Percentiles rank a stretch among this genome's conserved stretches.
phyloP scores from a whole-genome alignment of 2,329 filamentous ascomycete species.

The Colletotrichum eremochloae region DNA sequence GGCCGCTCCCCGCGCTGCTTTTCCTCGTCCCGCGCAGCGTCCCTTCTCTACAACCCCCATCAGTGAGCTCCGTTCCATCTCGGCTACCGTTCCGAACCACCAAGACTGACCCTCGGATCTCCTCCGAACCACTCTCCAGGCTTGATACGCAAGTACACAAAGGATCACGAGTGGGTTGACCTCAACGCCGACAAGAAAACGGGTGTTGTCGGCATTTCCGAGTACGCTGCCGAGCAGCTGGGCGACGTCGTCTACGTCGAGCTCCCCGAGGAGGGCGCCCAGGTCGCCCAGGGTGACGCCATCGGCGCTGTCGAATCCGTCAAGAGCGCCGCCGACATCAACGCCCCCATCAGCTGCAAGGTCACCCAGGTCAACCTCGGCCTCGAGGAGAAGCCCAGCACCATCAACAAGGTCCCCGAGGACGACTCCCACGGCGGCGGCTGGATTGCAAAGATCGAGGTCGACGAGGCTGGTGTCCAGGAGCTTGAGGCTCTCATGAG shows the following conservation, averaged over 20 bases:
- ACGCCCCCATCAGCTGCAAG: constrained; percentile 85
- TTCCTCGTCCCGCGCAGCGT: constrained; percentile 59
- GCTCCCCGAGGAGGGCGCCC: constrained; percentile 79
- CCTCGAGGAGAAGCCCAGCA: constrained; percentile 87
- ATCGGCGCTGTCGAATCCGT: constrained; percentile 98
- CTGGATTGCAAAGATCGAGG: constrained; percentile 92
- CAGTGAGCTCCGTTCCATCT: constrained; percentile 48
- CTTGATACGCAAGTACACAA: constrained; percentile 86
- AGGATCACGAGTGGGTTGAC: constrained; percentile 99
- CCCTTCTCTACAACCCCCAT: constrained; percentile 56
- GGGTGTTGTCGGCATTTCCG: constrained; percentile 86
- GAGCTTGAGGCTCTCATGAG: constrained; percentile 85
- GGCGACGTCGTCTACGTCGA: constrained; percentile 98
- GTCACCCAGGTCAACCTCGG: constrained; percentile 79
- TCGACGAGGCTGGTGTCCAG: constrained; percentile 73
- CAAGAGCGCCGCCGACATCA: constrained; percentile 98
- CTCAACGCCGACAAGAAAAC: constrained; percentile 85
- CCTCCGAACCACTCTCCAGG: constrained; percentile 55
- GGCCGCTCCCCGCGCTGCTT: constrained; percentile 51
- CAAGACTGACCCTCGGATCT: constrained; percentile 29
- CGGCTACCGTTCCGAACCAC: constrained; percentile 18
- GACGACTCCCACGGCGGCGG: constrained; percentile 79
- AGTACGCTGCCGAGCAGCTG: constrained; percentile 91
- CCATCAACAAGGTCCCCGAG: constrained; percentile 93
- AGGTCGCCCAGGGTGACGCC: constrained; percentile 81